Evolutionary conservation across 2,329 filamentous ascomycete species (phyloP).

Genomic region (Clarireedia monteithiana): DNA sequence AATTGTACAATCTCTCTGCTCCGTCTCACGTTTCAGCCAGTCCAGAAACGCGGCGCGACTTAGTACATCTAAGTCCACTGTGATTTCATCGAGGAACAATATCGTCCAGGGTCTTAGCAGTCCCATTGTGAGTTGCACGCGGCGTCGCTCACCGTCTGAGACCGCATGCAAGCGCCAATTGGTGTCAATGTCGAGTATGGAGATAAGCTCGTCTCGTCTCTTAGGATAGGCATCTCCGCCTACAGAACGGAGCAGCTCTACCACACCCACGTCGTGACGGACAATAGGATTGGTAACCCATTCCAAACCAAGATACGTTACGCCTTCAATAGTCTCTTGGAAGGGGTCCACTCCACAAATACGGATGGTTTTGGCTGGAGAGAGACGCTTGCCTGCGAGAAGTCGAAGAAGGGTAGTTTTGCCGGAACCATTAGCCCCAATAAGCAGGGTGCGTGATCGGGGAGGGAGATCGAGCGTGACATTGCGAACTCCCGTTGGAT

Average conservation of each 20-base stretch:
- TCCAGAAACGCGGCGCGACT: conserved; percentile 75
- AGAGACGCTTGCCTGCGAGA: conserved; percentile 91
- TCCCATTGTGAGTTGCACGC: conserved; percentile 95
- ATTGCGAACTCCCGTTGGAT: too few species aligned
- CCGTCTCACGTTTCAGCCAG: conserved; percentile 84
- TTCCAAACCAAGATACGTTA: conserved; percentile 94
- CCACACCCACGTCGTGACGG: conserved; percentile 86
- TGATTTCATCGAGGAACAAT: conserved; percentile 89
- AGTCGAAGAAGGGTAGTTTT: conserved; percentile 93
- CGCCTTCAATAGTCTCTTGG: conserved; percentile 79
- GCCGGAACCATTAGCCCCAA: conserved; percentile 93
- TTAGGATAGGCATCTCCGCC: conserved; percentile 78
- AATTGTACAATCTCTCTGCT: conserved; percentile 74
- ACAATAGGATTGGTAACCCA: conserved; percentile 98
- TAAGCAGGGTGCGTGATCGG: conserved; percentile 45
- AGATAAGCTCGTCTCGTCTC: conserved; percentile 78
- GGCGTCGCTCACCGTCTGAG: conserved; percentile 83
- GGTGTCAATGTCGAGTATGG: conserved; percentile 85
- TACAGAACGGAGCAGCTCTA: conserved; percentile 74
- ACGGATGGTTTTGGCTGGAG: conserved; percentile 64
- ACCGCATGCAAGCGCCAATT: conserved; percentile 95
- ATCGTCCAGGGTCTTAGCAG: conserved; percentile 86
- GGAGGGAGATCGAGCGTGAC: too few species aligned
- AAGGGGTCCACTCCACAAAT: conserved; percentile 88
- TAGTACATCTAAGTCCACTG: conserved; percentile 88